Evolutionary conservation across 2,329 filamentous ascomycete species (phyloP).

Genomic region (Ceratocystis cubensis): DNA sequence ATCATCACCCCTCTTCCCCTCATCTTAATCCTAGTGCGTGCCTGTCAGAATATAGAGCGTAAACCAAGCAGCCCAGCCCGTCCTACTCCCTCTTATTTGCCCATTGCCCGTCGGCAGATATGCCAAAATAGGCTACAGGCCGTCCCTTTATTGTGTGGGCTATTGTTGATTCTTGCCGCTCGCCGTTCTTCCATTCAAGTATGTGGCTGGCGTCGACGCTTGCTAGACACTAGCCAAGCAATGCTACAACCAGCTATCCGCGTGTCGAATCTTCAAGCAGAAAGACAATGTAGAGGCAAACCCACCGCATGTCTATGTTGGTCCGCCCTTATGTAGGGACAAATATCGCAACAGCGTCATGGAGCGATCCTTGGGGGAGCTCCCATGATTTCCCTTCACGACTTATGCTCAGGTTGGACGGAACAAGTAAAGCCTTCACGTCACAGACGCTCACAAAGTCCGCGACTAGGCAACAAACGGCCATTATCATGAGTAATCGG

Average conservation of each 20-base stretch:
- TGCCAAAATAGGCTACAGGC: neutral
- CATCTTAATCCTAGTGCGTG: neutral
- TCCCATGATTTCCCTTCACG: neutral
- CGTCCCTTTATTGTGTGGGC: neutral
- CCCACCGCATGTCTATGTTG: neutral
- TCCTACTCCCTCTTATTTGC: neutral
- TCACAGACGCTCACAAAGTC: neutral
- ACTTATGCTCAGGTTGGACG: neutral
- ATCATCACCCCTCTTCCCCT: neutral
- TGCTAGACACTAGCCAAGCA: neutral
- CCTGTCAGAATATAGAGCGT: slow-evolving; percentile 6
- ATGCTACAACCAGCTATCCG: no score
- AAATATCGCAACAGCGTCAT: neutral
- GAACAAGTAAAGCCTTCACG: neutral
- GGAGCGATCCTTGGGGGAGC: neutral
- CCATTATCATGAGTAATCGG: neutral
- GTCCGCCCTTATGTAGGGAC: neutral
- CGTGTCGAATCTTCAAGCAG: neutral
- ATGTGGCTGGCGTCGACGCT: neutral
- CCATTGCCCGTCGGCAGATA: neutral
- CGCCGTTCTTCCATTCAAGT: neutral
- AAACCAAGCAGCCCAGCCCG: neutral
- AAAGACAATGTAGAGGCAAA: neutral
- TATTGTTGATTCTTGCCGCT: neutral
- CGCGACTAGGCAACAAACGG: neutral